phyloP scores from a whole-genome alignment of 192 early-diverging fungal species.

The Podila clonocystis region DNA sequence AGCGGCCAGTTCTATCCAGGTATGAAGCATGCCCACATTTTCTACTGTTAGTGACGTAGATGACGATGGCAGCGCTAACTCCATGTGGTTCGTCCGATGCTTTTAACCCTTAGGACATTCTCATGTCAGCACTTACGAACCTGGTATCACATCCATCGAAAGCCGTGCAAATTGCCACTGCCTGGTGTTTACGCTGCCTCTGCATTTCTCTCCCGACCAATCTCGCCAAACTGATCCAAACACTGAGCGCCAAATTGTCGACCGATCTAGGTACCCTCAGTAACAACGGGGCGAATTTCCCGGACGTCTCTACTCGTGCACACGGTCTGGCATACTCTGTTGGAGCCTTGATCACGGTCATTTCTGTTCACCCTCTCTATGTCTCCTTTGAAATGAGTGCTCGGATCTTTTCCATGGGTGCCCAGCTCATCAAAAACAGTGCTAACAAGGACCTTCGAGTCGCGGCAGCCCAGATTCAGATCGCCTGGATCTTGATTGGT shows the following conservation, averaged over 20 bases:
- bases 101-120: constrained; percentile 55
- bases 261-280: constrained; percentile 75
- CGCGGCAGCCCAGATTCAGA: constrained; percentile 70
- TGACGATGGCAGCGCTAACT: too few species aligned
- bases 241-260: constrained; percentile 43
- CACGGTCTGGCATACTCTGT: constrained; percentile 69
- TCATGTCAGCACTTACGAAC: constrained; percentile 74
- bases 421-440: constrained; percentile 74
- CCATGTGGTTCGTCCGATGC: not conserved
- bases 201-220: constrained; percentile 71
- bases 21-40: constrained; percentile 7
- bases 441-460: constrained; percentile 67
- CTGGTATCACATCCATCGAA: constrained; percentile 75
- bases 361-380: constrained; percentile 71
- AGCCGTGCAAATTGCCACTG: constrained; percentile 77
- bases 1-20: constrained; percentile 67
- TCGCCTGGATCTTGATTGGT: constrained; percentile 84
- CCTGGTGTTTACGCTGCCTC: constrained; percentile 77
- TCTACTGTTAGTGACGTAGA: too few species aligned
- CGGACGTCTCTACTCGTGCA: constrained; percentile 66
- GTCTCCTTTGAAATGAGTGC: constrained; percentile 83
- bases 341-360: constrained; percentile 74
- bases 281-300: constrained; percentile 71
- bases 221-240: constrained; percentile 67
- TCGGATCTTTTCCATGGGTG: constrained; percentile 80